These are phyloP conservation scores for Colletotrichum echinochloae DNA, from an alignment of 2,329 filamentous ascomycete species.

Conservation along the genomic window DNA sequence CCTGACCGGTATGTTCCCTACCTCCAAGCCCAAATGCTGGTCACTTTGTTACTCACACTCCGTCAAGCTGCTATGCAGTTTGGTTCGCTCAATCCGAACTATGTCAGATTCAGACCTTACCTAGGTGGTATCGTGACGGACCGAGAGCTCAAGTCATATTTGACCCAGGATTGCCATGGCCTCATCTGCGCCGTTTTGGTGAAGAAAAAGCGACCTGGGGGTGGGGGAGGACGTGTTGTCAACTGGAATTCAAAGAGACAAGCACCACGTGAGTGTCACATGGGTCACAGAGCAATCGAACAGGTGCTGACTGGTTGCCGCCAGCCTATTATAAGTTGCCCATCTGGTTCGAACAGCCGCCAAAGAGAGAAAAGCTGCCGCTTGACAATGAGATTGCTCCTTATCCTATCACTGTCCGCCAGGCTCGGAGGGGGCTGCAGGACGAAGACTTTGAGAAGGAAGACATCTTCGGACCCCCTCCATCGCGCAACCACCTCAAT, in stretches of 20 bases:
- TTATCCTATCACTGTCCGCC: background rate
- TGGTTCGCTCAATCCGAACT: background rate
- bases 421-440: background rate
- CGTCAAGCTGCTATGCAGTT: constrained; percentile 3
- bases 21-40: background rate
- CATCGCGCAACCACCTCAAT: background rate
- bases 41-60: background rate
- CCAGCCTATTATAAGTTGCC: constrained; percentile 3
- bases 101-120: constrained; percentile 3
- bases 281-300: background rate
- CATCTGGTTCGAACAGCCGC: background rate
- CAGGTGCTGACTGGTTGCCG: background rate
- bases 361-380: background rate
- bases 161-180: constrained; percentile 3
- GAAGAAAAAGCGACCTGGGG: background rate
- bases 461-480: background rate
- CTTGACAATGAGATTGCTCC: constrained; percentile 2
- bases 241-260: constrained; percentile 6
- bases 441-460: background rate
- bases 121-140: constrained; percentile 12
- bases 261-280: constrained; percentile 2
- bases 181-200: constrained; percentile 13
- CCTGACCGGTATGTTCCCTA: constrained; percentile 31
- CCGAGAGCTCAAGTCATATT: background rate
- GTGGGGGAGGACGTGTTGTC: background rate